Base-by-base conservation (phyloP, 2,329 filamentous ascomycete genomes). In the Hypoxylon sp. region DNA sequence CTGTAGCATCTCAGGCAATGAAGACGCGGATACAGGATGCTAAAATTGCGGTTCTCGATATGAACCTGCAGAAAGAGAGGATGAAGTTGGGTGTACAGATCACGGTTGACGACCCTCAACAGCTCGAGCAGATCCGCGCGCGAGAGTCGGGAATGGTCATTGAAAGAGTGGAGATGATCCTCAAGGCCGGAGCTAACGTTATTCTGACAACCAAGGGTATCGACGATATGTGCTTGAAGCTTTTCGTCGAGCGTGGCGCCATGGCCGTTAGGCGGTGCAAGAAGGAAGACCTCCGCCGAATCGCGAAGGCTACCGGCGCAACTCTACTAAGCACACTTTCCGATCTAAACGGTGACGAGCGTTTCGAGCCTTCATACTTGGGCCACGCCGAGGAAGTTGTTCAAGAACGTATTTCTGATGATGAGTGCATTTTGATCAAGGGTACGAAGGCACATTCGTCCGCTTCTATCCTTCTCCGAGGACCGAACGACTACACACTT, bases 1-100 rank as follows among this genome's bases (percentile, higher is more conserved):
- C 96, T 38, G 94, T 99, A 65, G 96, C 96, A 60, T 98, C 94
- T 62, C 96, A 99, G 82, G 96, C 96, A 49, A 99, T 99, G 96
- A 93, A 90, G 75, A 99, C 96, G 30, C 89, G 92, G 75, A 89
- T 99, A 79, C 89, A 88, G 57, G 94, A 98, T 81, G 96, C 96
- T 73, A 98, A 97, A 86, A 99, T 99, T 80, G 96, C 96, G 53
- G 91, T 95, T 75, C 83, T 99, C 68, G 96, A 99, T 80, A 98
- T 99, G 89, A 99, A 99, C 82, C 81, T 99, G 76, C 95, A 98
- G 79, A 99, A 99, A 85, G 95, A 98, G 86, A 89, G 95, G 74
- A 98, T 99, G 96, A 98, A 99, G 88, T 85, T 99, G 65, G 96
- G 96, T 73, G 96, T 99, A 67, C 95, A 99, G 82, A 97, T 99